phyloP scores from a whole-genome alignment of 257 asterid species.

The Gentiana macrophylla region DNA sequence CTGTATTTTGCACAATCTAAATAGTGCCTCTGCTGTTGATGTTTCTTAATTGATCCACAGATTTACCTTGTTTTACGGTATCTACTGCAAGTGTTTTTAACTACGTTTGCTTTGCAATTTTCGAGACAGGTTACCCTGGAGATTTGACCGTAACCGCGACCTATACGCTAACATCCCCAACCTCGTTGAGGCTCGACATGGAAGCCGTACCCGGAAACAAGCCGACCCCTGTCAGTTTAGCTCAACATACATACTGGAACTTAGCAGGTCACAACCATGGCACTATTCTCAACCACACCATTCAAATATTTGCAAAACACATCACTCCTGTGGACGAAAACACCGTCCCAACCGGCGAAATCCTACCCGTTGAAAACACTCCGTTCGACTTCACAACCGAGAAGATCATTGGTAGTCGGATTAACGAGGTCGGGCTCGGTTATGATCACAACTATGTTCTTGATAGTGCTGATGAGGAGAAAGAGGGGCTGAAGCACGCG shows the following conservation, averaged over 20 bases:
- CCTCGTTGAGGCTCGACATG: slow-evolving; percentile 89
- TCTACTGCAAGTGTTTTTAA: too few species aligned
- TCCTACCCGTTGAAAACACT: slow-evolving; percentile 62
- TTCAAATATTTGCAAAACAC: slow-evolving; percentile 60
- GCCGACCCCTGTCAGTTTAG: slow-evolving; percentile 79
- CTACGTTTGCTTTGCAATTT: not conserved
- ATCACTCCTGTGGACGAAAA: slow-evolving; percentile 76
- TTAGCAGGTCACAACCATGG: slow-evolving; percentile 76
- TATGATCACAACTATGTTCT: slow-evolving; percentile 93
- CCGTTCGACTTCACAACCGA: slow-evolving; percentile 84
- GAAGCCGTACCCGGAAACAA: slow-evolving; percentile 70
- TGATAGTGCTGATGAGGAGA: slow-evolving; percentile 50
- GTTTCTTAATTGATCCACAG: not conserved
- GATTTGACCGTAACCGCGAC: slow-evolving; percentile 64
- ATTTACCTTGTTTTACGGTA: too few species aligned
- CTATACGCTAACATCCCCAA: slow-evolving; percentile 60
- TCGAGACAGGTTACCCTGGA: slow-evolving; percentile 80
- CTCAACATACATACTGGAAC: slow-evolving; percentile 98
- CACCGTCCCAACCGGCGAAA: slow-evolving; percentile 79
- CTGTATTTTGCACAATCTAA: not conserved
- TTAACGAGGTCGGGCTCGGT: slow-evolving; percentile 73
- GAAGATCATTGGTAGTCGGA: slow-evolving; percentile 52
- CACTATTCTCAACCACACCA: slow-evolving; percentile 57
- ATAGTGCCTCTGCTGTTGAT: not conserved
- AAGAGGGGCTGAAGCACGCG: slow-evolving; percentile 62